A percentile compares a stretch with the other conserved stretches of the same genome.
These are phyloP conservation scores for Kappamyces sp. DNA, from an alignment of 192 early-diverging fungal species.

Conservation along the genomic window DNA sequence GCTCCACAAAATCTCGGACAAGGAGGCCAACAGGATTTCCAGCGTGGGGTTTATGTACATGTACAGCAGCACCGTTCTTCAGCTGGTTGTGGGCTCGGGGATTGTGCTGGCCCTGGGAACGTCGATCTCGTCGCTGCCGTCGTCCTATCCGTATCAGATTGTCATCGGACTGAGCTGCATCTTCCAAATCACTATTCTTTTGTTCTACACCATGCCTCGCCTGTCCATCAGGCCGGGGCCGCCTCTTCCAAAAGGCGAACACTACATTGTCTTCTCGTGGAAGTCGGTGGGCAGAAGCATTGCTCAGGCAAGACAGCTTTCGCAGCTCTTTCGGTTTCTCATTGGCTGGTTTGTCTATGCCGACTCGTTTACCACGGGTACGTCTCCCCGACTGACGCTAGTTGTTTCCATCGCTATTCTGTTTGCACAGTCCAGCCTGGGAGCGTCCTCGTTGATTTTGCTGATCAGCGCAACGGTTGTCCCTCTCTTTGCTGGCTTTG, in stretches of 20 bases:
- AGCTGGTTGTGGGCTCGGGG: constrained; percentile 15
- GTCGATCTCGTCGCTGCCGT: constrained; percentile 7
- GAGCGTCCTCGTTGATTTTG: constrained; percentile 37
- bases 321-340: constrained; percentile 58
- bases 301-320: constrained; percentile 39
- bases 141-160: constrained; percentile 20
- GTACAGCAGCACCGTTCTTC: constrained; percentile 10
- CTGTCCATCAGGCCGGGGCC: constrained; percentile 28
- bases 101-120: constrained; percentile 11
- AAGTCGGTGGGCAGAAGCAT: constrained; percentile 21
- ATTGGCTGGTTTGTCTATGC: constrained; percentile 65
- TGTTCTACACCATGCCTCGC: constrained; percentile 1
- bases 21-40: constrained; percentile 23
- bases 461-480: constrained; percentile 54
- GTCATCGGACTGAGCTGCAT: constrained; percentile 17
- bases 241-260: constrained; percentile 23
- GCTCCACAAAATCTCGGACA: constrained; percentile 1
- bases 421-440: constrained; percentile 52
- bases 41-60: constrained; percentile 17
- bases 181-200: constrained; percentile 17
- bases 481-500: constrained; percentile 48
- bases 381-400: neutral
- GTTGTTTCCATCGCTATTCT: constrained; percentile 47
- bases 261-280: constrained; percentile 18
- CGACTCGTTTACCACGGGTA: constrained; percentile 48